phyloP scores from a whole-genome alignment of 495 filamentous ascomycete genomes.

The Daldinia concentrica region DNA sequence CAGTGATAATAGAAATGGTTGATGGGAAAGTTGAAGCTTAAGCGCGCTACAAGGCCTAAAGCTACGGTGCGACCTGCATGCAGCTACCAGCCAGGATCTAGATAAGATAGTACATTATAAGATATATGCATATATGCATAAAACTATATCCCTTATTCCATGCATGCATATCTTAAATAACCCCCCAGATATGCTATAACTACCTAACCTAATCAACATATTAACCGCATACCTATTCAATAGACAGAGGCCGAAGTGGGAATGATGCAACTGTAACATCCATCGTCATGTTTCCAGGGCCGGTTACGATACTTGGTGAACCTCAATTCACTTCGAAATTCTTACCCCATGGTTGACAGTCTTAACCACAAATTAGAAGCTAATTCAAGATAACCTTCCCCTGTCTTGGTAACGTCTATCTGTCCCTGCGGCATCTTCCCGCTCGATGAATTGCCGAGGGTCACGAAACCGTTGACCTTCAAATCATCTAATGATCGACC shows the following conservation, averaged over 20 bases:
- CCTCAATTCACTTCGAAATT: neutral
- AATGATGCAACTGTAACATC: neutral
- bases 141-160: neutral
- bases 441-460: neutral
- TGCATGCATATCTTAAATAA: neutral
- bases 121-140: neutral
- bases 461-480: neutral
- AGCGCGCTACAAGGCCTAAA: slow-evolving; percentile 6
- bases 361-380: neutral
- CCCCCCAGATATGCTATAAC: neutral
- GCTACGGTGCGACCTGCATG: neutral
- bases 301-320: neutral
- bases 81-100: neutral
- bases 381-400: neutral
- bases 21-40: slow-evolving; percentile 14
- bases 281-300: neutral
- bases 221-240: neutral
- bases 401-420: neutral
- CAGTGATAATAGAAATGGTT: neutral
- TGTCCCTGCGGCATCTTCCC: neutral
- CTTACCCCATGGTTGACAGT: neutral
- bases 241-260: neutral
- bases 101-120: slow-evolving; percentile 38
- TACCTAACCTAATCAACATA: neutral
- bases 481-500: neutral